phyloP scores from a whole-genome alignment of 345 rosid species.

The Lepidium africanum region DNA sequence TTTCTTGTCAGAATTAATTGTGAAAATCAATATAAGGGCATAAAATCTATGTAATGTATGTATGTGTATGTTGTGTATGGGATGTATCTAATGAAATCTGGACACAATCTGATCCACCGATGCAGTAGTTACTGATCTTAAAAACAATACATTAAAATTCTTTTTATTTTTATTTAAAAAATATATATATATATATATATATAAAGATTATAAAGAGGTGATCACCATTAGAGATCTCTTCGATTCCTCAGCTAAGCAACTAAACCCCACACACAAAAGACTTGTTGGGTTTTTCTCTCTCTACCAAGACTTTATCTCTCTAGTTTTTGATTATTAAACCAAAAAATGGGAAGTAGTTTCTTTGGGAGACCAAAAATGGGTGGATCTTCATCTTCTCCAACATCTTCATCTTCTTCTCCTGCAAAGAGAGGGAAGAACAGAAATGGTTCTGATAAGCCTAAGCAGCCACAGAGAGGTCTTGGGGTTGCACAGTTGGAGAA shows the following conservation, averaged over 20 bases:
- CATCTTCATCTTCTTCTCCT: slow-evolving; percentile 33
- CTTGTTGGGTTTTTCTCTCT: slow-evolving; percentile 5
- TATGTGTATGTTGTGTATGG: slow-evolving; percentile 20
- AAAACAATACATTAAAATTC: slow-evolving; percentile 22
- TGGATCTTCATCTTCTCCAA: slow-evolving; percentile 22
- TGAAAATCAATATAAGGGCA: slow-evolving; percentile 31
- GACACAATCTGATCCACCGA: slow-evolving; percentile 88
- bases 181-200: too few species aligned
- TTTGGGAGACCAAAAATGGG: slow-evolving; percentile 66
- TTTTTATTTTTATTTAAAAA: neutral
- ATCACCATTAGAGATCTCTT: slow-evolving; percentile 41
- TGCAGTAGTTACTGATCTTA: slow-evolving; percentile 56
- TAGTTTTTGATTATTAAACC: slow-evolving; percentile 11
- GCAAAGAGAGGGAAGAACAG: slow-evolving; percentile 80
- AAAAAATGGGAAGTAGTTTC: slow-evolving; percentile 64
- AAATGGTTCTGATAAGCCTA: slow-evolving; percentile 63
- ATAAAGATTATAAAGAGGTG: slow-evolving; percentile 18
- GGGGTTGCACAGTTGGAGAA: slow-evolving; percentile 97
- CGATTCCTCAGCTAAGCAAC: slow-evolving; percentile 29
- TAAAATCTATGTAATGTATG: slow-evolving; percentile 53
- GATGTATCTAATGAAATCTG: slow-evolving; percentile 52
- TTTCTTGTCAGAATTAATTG: slow-evolving; percentile 17
- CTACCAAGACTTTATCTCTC: slow-evolving; percentile 20
- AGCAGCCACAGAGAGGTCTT: slow-evolving; percentile 94
- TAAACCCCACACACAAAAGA: slow-evolving; percentile 17